These are phyloP conservation scores for Fusarium sarcochroum DNA, from an alignment of 2,329 filamentous ascomycete species.

Conservation along the genomic window DNA sequence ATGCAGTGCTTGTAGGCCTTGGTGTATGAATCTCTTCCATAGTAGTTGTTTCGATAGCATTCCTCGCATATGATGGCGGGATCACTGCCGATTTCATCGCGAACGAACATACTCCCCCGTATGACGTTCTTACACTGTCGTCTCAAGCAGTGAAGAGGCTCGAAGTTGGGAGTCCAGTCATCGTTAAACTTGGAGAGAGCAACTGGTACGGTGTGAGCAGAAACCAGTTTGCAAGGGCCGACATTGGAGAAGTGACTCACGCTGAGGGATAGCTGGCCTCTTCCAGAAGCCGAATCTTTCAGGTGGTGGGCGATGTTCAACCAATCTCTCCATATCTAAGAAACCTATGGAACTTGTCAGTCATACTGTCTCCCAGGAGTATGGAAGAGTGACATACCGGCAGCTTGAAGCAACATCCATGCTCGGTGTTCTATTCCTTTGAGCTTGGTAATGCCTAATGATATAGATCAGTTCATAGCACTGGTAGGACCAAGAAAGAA, in stretches of 20 bases:
- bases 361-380: neutral
- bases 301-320: constrained; percentile 39
- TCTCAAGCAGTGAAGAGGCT: constrained; percentile 33
- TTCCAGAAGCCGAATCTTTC: constrained; percentile 40
- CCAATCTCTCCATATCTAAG: constrained; percentile 42
- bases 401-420: constrained; percentile 38
- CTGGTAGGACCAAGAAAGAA: fast-evolving
- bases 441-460: constrained; percentile 19
- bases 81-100: neutral
- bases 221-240: fast-evolving
- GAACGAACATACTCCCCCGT: constrained; percentile 41
- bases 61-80: constrained; percentile 35
- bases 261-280: constrained; percentile 41
- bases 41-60: constrained; percentile 34
- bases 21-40: constrained; percentile 25
- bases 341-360: constrained; percentile 21
- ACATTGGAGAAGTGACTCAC: constrained; percentile 5
- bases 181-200: constrained; percentile 20
- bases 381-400: constrained; percentile 11
- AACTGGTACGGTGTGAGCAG: constrained; percentile 14
- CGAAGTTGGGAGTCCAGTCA: constrained; percentile 32
- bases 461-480: neutral
- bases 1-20: constrained; percentile 41
- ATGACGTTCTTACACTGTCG: constrained; percentile 33
- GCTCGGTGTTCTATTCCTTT: constrained; percentile 34